Evolutionary conservation across 768 basidiomycete species (phyloP).

Genomic region (Mycena pura): DNA sequence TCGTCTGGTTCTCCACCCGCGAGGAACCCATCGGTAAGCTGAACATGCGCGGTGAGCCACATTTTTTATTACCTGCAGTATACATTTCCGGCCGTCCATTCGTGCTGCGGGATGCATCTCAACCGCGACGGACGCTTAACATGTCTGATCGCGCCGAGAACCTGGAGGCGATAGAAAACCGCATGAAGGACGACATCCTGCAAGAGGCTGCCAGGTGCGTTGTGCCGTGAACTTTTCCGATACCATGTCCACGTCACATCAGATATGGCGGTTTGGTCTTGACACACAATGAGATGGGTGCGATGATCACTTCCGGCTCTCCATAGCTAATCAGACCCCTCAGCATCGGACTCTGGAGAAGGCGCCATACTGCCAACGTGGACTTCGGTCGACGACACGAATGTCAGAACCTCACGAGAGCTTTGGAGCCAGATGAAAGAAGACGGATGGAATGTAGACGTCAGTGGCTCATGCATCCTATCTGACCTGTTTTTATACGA

Average conservation of each 20-base stretch:
- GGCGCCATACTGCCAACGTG: slow-evolving; percentile 91
- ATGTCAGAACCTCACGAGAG: slow-evolving; percentile 88
- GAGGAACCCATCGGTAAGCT: slow-evolving; percentile 91
- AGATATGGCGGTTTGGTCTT: slow-evolving; percentile 91
- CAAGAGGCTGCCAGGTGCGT: slow-evolving; percentile 76
- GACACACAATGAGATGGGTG: slow-evolving; percentile 92
- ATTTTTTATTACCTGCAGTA: slow-evolving; percentile 46
- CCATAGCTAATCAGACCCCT: slow-evolving; percentile 19
- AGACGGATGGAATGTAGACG: slow-evolving; percentile 93
- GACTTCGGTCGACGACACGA: slow-evolving; percentile 85
- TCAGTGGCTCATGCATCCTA: slow-evolving; percentile 38
- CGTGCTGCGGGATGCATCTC: slow-evolving; percentile 86
- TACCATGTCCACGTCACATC: slow-evolving; percentile 1
- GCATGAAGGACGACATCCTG: slow-evolving; percentile 91
- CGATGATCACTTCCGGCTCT: slow-evolving; percentile 25
- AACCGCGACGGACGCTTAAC: slow-evolving; percentile 78
- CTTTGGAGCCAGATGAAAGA: slow-evolving; percentile 80
- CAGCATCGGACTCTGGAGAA: slow-evolving; percentile 66
- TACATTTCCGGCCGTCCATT: slow-evolving; percentile 94
- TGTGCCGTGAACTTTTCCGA: slow-evolving; percentile 1
- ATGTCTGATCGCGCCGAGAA: slow-evolving; percentile 95
- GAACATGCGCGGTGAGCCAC: background rate
- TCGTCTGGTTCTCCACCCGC: slow-evolving; percentile 95
- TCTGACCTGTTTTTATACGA: slow-evolving; percentile 23
- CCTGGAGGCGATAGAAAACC: slow-evolving; percentile 88